phyloP scores from a whole-genome alignment of 257 asterid species.

The Gentiana dahurica region DNA sequence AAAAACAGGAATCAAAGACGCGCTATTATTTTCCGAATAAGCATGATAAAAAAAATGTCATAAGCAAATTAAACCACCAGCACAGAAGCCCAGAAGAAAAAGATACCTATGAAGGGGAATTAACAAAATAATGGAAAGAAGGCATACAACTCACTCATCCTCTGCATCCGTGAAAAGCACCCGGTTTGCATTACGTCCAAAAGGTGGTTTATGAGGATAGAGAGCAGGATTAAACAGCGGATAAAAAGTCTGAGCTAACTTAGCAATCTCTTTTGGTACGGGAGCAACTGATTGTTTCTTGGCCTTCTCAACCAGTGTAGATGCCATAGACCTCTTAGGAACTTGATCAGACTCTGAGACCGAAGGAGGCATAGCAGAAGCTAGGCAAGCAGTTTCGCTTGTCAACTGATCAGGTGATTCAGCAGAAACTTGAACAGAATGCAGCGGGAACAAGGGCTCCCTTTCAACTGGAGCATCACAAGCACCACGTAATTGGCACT shows the following conservation, averaged over 20 bases:
- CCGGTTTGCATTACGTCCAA: conserved; percentile 61
- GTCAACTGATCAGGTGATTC: conserved; percentile 32
- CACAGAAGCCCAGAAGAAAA: not conserved
- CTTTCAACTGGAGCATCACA: conserved; percentile 38
- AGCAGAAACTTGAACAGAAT: conserved; percentile 25
- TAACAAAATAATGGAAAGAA: conserved; percentile 18
- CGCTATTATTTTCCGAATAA: no score
- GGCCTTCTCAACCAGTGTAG: conserved; percentile 76
- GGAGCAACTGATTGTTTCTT: conserved; percentile 62
- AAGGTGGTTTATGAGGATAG: conserved; percentile 93
- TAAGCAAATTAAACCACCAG: not conserved
- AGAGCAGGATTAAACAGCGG: conserved; percentile 81
- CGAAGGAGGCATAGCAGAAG: conserved; percentile 23
- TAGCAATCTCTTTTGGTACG: conserved; percentile 83
- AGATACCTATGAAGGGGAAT: not conserved
- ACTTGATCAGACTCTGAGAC: conserved; percentile 29
- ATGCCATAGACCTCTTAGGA: conserved; percentile 75
- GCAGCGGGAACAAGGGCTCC: conserved; percentile 72
- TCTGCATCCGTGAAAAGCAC: conserved; percentile 93
- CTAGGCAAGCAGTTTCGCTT: conserved; percentile 15
- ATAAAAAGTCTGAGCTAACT: conserved; percentile 69
- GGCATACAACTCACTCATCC: conserved; percentile 89
- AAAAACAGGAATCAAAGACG: no score
- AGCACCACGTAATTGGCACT: conserved; percentile 35
- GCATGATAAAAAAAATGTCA: no score